A percentile compares a stretch with the other conserved stretches of the same genome.
These are phyloP conservation scores for Sporothrix inflata DNA, from an alignment of 2,329 filamentous ascomycete genomes.

Conservation along the genomic window DNA sequence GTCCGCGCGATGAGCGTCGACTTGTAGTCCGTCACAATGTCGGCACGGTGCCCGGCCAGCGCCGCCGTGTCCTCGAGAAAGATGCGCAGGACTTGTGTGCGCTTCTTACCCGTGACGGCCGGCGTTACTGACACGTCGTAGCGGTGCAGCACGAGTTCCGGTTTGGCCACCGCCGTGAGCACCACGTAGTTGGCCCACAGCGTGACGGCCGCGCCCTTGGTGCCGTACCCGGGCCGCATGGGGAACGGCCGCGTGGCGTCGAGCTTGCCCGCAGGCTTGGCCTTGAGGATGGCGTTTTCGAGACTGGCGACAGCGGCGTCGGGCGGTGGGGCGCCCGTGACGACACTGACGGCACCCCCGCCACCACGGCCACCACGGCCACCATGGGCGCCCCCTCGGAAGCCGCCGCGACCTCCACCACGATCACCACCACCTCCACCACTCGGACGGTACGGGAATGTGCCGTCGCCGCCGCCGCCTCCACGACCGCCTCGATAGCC, in stretches of 20 bases:
- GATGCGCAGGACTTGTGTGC: constrained; percentile 34
- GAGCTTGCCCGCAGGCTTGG: neutral
- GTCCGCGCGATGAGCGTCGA: constrained; percentile 40
- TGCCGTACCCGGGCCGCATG: constrained; percentile 36
- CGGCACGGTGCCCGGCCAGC: constrained; percentile 28
- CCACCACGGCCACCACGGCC: neutral
- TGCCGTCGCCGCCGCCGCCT: neutral
- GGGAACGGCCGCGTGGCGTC: constrained; percentile 10
- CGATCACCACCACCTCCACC: neutral
- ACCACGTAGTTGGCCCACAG: constrained; percentile 39
- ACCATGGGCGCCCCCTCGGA: neutral
- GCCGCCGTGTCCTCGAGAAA: constrained; percentile 36
- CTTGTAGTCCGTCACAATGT: constrained; percentile 43
- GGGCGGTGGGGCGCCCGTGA: constrained; percentile 16
- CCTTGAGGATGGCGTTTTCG: constrained; percentile 28
- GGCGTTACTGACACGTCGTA: constrained; percentile 35
- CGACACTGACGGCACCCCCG: neutral
- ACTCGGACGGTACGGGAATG: neutral
- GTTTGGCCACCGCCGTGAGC: constrained; percentile 27
- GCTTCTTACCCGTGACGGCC: constrained; percentile 33
- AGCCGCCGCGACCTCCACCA: neutral
- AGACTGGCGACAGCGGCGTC: constrained; percentile 24
- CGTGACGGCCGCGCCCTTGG: constrained; percentile 28
- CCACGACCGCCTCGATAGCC: neutral
- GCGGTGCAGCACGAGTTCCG: constrained; percentile 33